Evolutionary conservation across 169 alveolate species (phyloP).

Genomic region (Theileria parva): DNA sequence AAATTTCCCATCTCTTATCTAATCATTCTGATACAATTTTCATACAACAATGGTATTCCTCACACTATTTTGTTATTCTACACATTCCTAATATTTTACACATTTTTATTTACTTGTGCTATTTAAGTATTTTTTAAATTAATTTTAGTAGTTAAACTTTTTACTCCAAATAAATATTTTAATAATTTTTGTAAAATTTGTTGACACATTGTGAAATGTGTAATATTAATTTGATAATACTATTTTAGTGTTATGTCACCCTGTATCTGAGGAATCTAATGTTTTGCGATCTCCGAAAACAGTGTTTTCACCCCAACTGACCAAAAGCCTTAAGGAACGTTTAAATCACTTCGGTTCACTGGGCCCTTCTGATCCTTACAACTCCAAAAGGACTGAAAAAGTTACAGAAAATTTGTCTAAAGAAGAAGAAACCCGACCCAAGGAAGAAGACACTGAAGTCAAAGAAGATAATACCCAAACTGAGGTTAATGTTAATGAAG

Average conservation of each 20-base stretch:
- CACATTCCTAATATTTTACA: background rate
- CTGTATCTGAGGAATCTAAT: background rate
- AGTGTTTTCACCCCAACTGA: background rate
- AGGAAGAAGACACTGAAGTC: background rate
- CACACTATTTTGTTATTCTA: background rate
- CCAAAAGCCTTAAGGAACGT: background rate
- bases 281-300: background rate
- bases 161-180: background rate
- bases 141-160: background rate
- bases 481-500: background rate
- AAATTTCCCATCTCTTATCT: background rate
- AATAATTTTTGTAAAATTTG: too few species aligned
- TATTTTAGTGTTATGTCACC: background rate
- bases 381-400: background rate
- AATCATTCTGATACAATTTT: background rate
- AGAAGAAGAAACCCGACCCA: background rate
- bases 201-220: background rate
- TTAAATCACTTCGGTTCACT: slow-evolving; percentile 1
- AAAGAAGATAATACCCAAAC: background rate
- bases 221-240: background rate
- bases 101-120: background rate
- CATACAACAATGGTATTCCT: background rate
- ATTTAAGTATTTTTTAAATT: background rate
- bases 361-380: background rate
- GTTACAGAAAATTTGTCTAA: background rate